Base-by-base conservation (phyloP, 495 filamentous ascomycete genomes). In the Aspergillus nanangensis region DNA sequence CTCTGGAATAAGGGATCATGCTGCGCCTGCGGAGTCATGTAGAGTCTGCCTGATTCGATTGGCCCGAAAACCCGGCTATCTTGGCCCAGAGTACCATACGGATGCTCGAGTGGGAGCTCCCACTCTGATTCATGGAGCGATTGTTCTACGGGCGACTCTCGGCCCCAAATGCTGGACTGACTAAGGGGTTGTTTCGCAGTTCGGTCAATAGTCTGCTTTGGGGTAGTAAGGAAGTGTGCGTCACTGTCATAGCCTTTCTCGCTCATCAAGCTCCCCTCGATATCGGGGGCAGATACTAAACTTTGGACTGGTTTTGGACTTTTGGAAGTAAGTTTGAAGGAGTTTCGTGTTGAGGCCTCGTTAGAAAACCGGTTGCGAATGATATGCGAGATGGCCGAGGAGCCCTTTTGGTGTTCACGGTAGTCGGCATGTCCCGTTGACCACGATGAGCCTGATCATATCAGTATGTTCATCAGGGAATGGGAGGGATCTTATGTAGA, bases 191-290 rank as follows among this genome's bases (percentile, higher is more conserved):
- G n/a, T n/a, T n/a, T n/a, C n/a, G n/a, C n/a, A n/a, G n/a, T n/a
- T n/a, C n/a, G n/a, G n/a, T n/a, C n/a, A n/a, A n/a, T n/a, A n/a
- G n/a, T 27, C 11, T 58, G 58, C 8, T 46, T 54, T 14, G 69
- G 68, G 13, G 61, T 70, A 8, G 53, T 37, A 11, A 75, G 62
- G 31, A 39, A 65, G 36, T 67, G 66, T 2, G 71, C 71, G 55
- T 75, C 71, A 32, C 70, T 74, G 43, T 75, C 71, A 37, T 75
- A 75, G 7, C 62, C 66, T 47, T 58, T 56, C 31, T 66, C 68
- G 27, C 65, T 75, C 57, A 67, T 61, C 51, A 72, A 41, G 41
- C 69, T 70, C 45, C 63, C 61, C 19, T 58, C 60, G 18, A 63
- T 21, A 14, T 61, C 56, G 15, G 40, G 44, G 4, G 65, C 42